A percentile compares a stretch with the other conserved stretches of the same genome.
These are phyloP conservation scores for Rubus idaeus DNA, from an alignment of 306 rosid species.

Conservation along the genomic window DNA sequence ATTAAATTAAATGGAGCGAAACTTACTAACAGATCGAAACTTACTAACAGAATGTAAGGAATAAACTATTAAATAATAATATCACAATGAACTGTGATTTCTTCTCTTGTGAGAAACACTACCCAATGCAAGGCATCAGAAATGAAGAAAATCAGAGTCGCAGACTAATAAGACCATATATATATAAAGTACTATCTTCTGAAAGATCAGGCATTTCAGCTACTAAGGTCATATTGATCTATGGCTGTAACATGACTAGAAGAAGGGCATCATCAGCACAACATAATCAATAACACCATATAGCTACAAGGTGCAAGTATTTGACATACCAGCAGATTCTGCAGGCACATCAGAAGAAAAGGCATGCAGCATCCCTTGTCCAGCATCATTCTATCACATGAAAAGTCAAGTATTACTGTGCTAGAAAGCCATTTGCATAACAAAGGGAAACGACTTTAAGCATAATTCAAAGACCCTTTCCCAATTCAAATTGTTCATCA, in stretches of 20 bases:
- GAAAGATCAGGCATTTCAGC: neutral
- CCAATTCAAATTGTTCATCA: neutral
- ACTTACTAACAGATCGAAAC: no score
- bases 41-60: neutral
- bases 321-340: constrained; percentile 56
- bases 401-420: constrained; percentile 24
- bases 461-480: neutral
- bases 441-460: constrained; percentile 8
- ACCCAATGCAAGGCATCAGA: constrained; percentile 10
- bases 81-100: neutral
- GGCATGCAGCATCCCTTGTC: constrained; percentile 51
- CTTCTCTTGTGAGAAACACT: neutral
- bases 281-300: neutral
- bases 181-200: neutral
- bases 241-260: neutral
- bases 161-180: neutral
- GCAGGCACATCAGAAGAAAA: constrained; percentile 52
- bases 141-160: neutral
- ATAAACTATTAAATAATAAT: neutral
- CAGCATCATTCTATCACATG: constrained; percentile 51
- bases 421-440: constrained; percentile 22
- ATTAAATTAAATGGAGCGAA: neutral
- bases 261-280: neutral
- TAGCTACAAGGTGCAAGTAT: constrained; percentile 16
- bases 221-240: neutral